Evolutionary conservation across 2,329 filamentous ascomycete species (phyloP), one percentile per base, ranked within the genome.

Genomic region (Aspergillus ochraceoroseus): DNA sequence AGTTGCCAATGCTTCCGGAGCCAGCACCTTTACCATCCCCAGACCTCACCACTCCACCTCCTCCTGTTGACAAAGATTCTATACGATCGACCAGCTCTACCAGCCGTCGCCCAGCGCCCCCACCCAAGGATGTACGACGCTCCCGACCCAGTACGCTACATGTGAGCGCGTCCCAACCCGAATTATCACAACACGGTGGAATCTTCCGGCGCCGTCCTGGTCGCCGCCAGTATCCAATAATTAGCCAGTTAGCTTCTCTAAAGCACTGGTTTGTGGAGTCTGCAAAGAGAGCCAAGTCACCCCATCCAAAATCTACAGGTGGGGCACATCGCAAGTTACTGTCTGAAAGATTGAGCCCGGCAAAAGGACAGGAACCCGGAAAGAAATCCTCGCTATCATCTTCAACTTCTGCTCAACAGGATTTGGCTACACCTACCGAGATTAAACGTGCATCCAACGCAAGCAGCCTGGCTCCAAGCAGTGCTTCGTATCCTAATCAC

Each of bases 111-210:
- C 83, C 89, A 4, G 73, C 86, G 27, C 86, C 85, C 7, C 90
- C 90, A 28, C 88, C 90, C 2, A 95, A 95, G 62, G 89, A 95
- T 51, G 81, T 80, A 48, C 80, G 85, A 44, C 75, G 83, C 53
- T 85, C 85, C 51, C 75, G 87, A 45, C 85, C 86, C 29, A 95
- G 88, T 52, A 92, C 87, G 48, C 75, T 95, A 20, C 87, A 95
- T 58, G 77, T 94, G 3, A 87, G 94, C 26, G 84, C 85, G 9
- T 76, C 71, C 26, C 82, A 83, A 50, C 75, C 78, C 14, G 79
- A 83, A 49, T 63, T 83, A 5, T 66, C 81, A 11, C 70, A 71
- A 28, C 67, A 67, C n/a, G 75, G 75, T 49, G 72, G 74, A 22
- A 73, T 78, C 48, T 71, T 75, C 18, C 75, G 74, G 39, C 66